These are phyloP conservation scores for Sambucus nigra DNA, from an alignment of 129 eudicot species.

Conservation along the genomic window DNA sequence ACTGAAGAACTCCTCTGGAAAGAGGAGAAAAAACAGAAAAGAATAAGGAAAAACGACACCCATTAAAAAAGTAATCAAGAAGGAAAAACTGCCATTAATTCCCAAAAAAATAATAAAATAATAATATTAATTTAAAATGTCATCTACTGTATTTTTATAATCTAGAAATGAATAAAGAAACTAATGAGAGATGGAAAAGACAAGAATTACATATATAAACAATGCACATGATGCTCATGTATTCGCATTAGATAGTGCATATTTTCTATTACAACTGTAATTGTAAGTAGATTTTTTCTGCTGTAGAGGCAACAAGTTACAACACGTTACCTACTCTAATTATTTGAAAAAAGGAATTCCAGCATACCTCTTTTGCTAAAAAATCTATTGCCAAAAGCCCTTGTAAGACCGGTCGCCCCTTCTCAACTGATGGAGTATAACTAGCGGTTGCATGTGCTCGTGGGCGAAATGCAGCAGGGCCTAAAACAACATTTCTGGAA, in stretches of 20 bases:
- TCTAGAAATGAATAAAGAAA: too few relatives aligned
- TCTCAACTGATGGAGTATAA: conserved; percentile 67
- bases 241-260: too few relatives aligned
- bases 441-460: conserved; percentile 71
- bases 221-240: too few relatives aligned
- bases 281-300: too few relatives aligned
- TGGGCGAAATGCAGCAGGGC: conserved; percentile 99
- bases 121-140: too few relatives aligned
- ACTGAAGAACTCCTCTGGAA: too few relatives aligned
- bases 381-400: conserved; percentile 93
- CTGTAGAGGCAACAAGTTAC: not conserved
- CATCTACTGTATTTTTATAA: too few relatives aligned
- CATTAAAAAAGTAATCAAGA: not conserved
- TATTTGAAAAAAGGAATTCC: not conserved
- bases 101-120: too few relatives aligned
- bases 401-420: conserved; percentile 92
- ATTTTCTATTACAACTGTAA: too few relatives aligned
- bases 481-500: conserved; percentile 21
- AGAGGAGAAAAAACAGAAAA: too few relatives aligned
- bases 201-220: too few relatives aligned
- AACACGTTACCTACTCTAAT: not conserved
- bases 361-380: conserved; percentile 82
- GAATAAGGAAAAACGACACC: conserved; percentile 8
- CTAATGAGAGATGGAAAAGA: too few relatives aligned
- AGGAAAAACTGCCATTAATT: not conserved